Percentiles rank a stretch among this genome's conserved stretches.
Conservation (phyloP, 2,329 filamentous ascomycete species). For the Penicillium verrucosum region DNA sequence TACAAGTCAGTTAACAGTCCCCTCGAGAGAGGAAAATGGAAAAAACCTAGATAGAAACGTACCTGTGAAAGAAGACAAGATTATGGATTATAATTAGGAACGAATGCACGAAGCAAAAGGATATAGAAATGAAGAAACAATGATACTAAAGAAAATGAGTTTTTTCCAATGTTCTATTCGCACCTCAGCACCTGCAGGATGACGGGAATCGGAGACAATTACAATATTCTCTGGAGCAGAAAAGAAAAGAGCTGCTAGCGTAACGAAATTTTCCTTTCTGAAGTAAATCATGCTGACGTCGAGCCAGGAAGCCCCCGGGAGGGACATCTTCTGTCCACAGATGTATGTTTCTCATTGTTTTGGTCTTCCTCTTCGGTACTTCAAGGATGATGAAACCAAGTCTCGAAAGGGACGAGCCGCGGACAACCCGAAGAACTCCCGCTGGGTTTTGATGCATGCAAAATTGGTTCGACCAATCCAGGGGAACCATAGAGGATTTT, state of each 20-base stretch:
- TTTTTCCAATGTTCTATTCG: background rate
- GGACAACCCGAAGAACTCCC: slow-evolving; percentile 12
- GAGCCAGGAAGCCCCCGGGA: slow-evolving; percentile 21
- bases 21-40: background rate
- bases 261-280: background rate
- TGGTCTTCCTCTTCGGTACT: background rate
- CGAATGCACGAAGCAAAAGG: background rate
- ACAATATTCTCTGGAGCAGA: background rate
- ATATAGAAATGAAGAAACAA: background rate
- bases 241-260: background rate
- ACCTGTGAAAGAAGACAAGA: background rate
- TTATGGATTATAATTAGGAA: background rate
- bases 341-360: background rate
- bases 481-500: slow-evolving; percentile 2
- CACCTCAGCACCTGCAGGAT: background rate
- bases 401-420: slow-evolving; percentile 1
- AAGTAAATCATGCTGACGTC: slow-evolving; percentile 36
- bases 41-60: background rate
- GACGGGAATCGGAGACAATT: background rate
- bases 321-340: background rate
- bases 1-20: background rate
- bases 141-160: background rate
- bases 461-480: slow-evolving; percentile 13
- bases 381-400: background rate
- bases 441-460: slow-evolving; percentile 24